Evolutionary conservation across 208 protist species (phyloP).

Genomic region (Vickermania spadyakhi): DNA sequence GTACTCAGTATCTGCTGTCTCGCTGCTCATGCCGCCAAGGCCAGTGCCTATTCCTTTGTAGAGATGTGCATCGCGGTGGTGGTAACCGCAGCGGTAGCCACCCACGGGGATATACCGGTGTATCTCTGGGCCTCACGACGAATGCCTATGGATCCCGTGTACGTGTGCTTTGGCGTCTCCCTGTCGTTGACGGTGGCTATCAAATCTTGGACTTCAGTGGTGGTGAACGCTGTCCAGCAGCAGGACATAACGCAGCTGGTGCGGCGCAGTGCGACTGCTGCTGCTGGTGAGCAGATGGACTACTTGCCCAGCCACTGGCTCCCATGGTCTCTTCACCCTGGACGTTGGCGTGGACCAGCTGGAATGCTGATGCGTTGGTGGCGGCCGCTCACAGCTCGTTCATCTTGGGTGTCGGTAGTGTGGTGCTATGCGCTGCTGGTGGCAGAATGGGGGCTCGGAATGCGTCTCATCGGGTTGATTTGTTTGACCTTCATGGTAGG

Average conservation of each 20-base stretch:
- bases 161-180: neutral
- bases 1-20: neutral
- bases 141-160: neutral
- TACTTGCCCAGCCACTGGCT: neutral
- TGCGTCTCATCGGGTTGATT: neutral
- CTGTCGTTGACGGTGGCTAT: neutral
- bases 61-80: neutral
- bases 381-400: neutral
- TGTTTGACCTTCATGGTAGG: neutral
- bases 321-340: neutral
- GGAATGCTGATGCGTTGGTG: neutral
- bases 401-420: neutral
- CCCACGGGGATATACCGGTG: neutral
- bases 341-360: neutral
- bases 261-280: neutral
- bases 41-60: neutral
- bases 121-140: neutral
- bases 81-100: neutral
- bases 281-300: neutral
- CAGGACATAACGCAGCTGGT: neutral
- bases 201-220: neutral
- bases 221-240: neutral
- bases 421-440: neutral
- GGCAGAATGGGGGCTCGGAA: neutral
- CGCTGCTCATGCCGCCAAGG: neutral